Evolutionary conservation across 129 eudicot species (phyloP).

Genomic region (Dittrichia graveolens): DNA sequence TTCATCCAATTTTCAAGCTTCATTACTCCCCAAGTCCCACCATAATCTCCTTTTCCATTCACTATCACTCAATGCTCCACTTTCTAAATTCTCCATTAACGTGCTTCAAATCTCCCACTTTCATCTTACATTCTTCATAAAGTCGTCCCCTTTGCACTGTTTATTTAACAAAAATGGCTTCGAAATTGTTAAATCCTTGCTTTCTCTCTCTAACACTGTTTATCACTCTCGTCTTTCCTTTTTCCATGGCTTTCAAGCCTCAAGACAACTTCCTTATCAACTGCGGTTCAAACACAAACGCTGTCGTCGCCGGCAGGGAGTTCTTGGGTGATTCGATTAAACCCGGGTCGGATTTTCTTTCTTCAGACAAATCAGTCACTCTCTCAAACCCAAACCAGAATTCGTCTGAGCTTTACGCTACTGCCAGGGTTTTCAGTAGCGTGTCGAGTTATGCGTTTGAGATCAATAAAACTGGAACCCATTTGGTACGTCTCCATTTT

Average conservation of each 20-base stretch:
- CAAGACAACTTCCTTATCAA: slow-evolving; percentile 68
- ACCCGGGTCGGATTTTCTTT: slow-evolving; percentile 47
- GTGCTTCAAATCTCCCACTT: not conserved
- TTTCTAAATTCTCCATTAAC: not conserved
- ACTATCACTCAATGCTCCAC: not conserved
- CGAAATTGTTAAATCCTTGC: slow-evolving; percentile 1
- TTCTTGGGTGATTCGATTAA: slow-evolving; percentile 55
- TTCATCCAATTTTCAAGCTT: slow-evolving; percentile 27
- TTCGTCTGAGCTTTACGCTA: slow-evolving; percentile 47
- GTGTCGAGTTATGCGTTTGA: slow-evolving; percentile 50
- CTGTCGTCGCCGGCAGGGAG: slow-evolving; percentile 49
- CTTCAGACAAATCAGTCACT: slow-evolving; percentile 41
- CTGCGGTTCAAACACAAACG: slow-evolving; percentile 67
- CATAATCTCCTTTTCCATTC: slow-evolving; percentile 26
- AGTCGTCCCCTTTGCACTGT: not conserved
- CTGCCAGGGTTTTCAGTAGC: slow-evolving; percentile 68
- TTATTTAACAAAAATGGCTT: slow-evolving; percentile 34
- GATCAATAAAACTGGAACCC: slow-evolving; percentile 59
- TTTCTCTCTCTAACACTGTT: slow-evolving; percentile 32
- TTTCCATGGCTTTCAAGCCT: slow-evolving; percentile 61
- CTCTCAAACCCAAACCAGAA: slow-evolving; percentile 44
- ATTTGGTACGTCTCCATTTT: slow-evolving; percentile 85
- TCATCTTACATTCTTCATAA: slow-evolving; percentile 4
- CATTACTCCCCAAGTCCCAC: not conserved
- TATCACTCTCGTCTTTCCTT: slow-evolving; percentile 21